A percentile compares a stretch with the other conserved stretches of the same genome.
phyloP scores from a whole-genome alignment of 192 early-diverging fungal species.

The Pecoramyces ruminantium region DNA sequence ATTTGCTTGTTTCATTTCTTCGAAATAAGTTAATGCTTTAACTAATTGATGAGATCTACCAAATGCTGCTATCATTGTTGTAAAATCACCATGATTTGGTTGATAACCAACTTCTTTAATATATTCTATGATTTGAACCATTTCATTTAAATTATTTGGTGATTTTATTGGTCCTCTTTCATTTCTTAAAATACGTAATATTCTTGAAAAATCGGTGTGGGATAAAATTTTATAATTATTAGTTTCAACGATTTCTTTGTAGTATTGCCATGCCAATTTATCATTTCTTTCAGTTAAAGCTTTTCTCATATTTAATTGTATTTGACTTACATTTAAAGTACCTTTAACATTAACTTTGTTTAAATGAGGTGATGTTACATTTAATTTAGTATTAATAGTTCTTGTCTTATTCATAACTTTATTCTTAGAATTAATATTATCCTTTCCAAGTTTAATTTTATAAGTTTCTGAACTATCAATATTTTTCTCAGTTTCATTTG shows the following conservation, averaged over 20 bases:
- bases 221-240: neutral
- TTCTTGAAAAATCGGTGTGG: neutral
- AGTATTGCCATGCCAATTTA: neutral
- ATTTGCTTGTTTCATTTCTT: neutral
- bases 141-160: neutral
- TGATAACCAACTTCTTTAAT: neutral
- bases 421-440: neutral
- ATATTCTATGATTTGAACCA: neutral
- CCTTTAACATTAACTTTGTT: neutral
- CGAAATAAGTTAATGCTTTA: neutral
- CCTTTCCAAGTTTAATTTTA: neutral
- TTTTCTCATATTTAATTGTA: neutral
- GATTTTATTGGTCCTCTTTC: neutral
- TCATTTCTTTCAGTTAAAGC: neutral
- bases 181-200: neutral
- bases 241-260: neutral
- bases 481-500: neutral
- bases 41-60: neutral
- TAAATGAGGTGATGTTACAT: neutral
- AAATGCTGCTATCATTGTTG: neutral
- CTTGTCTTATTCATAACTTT: neutral
- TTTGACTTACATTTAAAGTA: neutral
- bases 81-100: neutral
- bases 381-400: neutral
- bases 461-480: too few relatives aligned